These are phyloP conservation scores for Cladorrhinum sp. DNA, from an alignment of 2,329 filamentous ascomycete species.

Conservation along the genomic window DNA sequence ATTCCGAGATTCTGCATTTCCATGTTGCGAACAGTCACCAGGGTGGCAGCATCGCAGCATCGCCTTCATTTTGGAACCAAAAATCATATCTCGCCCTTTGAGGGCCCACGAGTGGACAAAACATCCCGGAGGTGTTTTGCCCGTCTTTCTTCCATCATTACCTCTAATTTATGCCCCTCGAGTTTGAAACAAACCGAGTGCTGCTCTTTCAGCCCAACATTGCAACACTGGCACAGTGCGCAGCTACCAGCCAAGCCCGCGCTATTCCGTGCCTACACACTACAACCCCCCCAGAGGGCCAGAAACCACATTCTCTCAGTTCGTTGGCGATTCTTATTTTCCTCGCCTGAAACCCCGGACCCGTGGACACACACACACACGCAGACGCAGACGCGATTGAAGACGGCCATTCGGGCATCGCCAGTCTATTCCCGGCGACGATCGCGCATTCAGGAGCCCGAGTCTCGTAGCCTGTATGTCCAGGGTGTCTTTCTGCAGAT, in stretches of 20 bases:
- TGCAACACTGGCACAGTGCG: not conserved
- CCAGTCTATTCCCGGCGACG: constrained; percentile 12
- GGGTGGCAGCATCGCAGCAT: constrained; percentile 10
- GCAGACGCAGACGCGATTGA: constrained; percentile 9
- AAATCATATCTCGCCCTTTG: constrained; percentile 8
- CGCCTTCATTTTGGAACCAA: constrained; percentile 11
- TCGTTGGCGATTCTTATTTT: constrained; percentile 8
- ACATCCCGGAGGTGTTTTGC: constrained; percentile 19
- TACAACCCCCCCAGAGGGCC: not conserved
- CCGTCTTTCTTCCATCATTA: constrained; percentile 4
- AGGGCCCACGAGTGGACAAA: constrained; percentile 2
- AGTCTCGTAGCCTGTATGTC: constrained; percentile 18
- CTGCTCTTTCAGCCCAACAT: not conserved
- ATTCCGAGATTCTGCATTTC: constrained; percentile 23
- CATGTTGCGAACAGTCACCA: constrained; percentile 4
- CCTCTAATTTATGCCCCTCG: not conserved
- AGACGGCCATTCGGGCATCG: not conserved
- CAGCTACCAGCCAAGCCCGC: constrained; percentile 4
- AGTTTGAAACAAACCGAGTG: constrained; percentile 7
- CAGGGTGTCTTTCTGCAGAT: constrained; percentile 9
- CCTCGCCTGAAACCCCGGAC: not conserved
- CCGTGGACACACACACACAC: not conserved
- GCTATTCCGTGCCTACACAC: constrained; percentile 3
- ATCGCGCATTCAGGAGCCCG: constrained; percentile 12
- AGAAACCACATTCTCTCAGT: not conserved